Evolutionary conservation across 306 rosid genomes (phyloP), one percentile per base, ranked within the genome.

Genomic region (Pachyrhizus erosus): DNA sequence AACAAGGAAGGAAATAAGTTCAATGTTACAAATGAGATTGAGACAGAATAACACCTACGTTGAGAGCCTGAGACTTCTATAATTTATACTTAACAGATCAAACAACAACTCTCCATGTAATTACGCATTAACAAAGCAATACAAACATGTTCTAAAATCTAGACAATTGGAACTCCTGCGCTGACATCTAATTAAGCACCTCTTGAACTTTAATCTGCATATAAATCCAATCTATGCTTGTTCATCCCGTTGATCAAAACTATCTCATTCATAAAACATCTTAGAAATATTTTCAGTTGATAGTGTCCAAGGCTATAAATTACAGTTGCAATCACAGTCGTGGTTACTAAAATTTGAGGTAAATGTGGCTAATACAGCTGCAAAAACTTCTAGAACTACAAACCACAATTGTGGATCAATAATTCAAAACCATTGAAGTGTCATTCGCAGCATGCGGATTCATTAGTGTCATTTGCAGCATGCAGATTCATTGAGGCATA

Each of bases 121-220:
- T 43, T 43, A 54, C 11, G 17, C 49, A 76, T 23, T 51, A 21
- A 9, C 5, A 71, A 51, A 45, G 18, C 40, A 7, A 39, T 57
- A 39, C 34, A 57, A 8, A 60, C n/a, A 55, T 24, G 71, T 9
- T 42, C 7, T 9, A 46, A 42, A 57, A 55, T 17, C 58, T 40
- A 42, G 43, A 24, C 40, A 12, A 68, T 33, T 11, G 40, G 46
- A 39, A 51, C 48, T 58, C 33, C 60, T 46, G 1, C 15, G 20
- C 57, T 26, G 58, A 42, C 61, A 70, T 27, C 70, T n/a, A 70
- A 80, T 14, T 43, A 51, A 58, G 49, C 13, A 45, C 31, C 33
- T 45, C 61, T 45, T 46, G n/a, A 17, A 54, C 58, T 43, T 34
- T 4, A 21, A 75, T 75, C 68, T 37, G 48, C 67, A 75, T 39